Evolutionary conservation across 371 early-diverging fungal species (phyloP), one percentile per base, ranked within the genome.

Genomic region (Saksenaea oblongispora): DNA sequence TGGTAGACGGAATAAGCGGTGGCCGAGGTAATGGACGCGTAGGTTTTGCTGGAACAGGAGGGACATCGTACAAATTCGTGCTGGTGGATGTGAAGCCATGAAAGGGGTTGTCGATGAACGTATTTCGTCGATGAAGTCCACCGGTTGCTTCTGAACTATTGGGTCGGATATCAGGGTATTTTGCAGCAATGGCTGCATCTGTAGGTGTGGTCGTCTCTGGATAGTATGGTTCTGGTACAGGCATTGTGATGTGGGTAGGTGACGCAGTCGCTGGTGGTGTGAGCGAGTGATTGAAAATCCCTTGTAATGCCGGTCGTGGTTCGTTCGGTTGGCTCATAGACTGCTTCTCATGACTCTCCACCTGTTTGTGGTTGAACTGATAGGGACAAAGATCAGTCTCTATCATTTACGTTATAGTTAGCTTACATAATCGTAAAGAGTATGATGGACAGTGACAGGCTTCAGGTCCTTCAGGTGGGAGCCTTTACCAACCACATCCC

Each of bases 101-200:
- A 55, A 76, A 84, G 0, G 89, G 87, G 56, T 87, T 84, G 60
- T 88, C 89, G 60, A 87, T 84, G 47, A 82, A 74, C 0, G 89
- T 85, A 37, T 75, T 75, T 17, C 81, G 76, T 63, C 85, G 62
- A 41, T 74, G 61, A 31, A 77, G 59, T 42, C 53, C 36, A 47
- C 28, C 58, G 36, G 37, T 28, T 55, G 15, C 54, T 58, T n/a
- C 39, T 18, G 70, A 65, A 41, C 58, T 34, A 15, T 65, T 66
- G 8, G 69, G 44, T 34, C 57, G 60, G 11, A 68, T 66, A 15
- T 73, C 64, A 7, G 62, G 56, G 59, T 61, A 62, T 54, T 47
- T 44, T 35, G 58, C 61, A 27, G 27, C 17, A 41, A 61, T 18
- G 53, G 67, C 28, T 24, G 65, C 68, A 39, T 68, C 59, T 3